Evolutionary conservation across 768 basidiomycete species (phyloP), one percentile per base, ranked within the genome.

Genomic region (Calocera cornea): DNA sequence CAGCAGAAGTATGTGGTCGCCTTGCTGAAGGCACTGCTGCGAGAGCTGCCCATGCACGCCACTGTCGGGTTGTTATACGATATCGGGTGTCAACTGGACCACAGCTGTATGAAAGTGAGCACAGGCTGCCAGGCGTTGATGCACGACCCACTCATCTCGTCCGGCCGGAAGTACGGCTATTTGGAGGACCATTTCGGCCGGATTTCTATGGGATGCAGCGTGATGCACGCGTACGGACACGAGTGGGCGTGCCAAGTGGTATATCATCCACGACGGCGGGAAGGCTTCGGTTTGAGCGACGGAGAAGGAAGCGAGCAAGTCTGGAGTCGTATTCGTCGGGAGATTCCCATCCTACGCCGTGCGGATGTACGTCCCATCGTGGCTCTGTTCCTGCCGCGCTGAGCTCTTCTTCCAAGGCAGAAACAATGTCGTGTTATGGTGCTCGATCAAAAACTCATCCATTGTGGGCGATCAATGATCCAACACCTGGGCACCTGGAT

Each of bases 41-140:
- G 36, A 2, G 29, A 69, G 27, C 63, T 69, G 12, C 69, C 69
- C 24, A 24, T 29, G 74, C 22, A 74, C 67, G 0, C 69, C 71
- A 65, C 77, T 77, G 50, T 79, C 75, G 1, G 75, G 68, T 34
- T 73, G 70, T 66, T 80, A 76, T 14, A 75, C 77, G 12, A 73
- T 66, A 70, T 80, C 75, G 0, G 75, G 75, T 54, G 77, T 76
- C 74, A 75, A 79, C 47, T 81, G 77, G 2, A 74, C 71, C 1
- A 76, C 65, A 7, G 70, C 73, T 34, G 41, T 50, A 27, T 5
- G 16, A 31, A n/a, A 41, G 2, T 36, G 34, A 27, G 1, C 7
- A 31, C 40, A 2, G 10, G 11, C 16, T 19, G 22, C 64, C n/a
- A n/a, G n/a, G n/a, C n/a, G n/a, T n/a, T n/a, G n/a, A n/a, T n/a